Evolutionary conservation across 2,329 filamentous ascomycete genomes (phyloP).

Genomic region (Trichoderma atroviride): DNA sequence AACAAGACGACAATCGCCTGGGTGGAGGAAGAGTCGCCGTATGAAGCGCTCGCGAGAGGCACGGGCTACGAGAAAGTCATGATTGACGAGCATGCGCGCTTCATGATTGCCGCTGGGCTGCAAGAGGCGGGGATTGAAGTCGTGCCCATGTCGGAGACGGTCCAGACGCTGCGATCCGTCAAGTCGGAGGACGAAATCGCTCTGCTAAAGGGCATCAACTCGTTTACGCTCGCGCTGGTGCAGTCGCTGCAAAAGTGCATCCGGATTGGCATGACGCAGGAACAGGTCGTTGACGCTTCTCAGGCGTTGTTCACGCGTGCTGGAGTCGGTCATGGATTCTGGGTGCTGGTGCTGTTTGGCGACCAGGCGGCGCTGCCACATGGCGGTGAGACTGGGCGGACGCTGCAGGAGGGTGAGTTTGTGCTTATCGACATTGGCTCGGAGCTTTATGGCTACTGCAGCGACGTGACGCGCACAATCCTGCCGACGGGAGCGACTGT

Average conservation of each 20-base stretch:
- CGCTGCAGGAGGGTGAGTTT: neutral
- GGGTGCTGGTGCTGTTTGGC: constrained; percentile 1
- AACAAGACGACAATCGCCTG: neutral
- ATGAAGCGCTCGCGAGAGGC: neutral
- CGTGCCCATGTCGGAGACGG: neutral
- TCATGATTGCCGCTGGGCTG: neutral
- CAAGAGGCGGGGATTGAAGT: neutral
- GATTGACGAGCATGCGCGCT: neutral
- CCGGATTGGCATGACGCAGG: neutral
- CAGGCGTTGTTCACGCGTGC: neutral
- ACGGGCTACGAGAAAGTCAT: neutral
- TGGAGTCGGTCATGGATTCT: neutral
- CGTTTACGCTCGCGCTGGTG: neutral
- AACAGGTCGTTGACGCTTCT: neutral
- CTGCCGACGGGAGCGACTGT: neutral
- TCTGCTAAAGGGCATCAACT: neutral
- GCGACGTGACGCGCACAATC: neutral
- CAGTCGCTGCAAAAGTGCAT: constrained; percentile 1
- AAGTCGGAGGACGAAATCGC: neutral
- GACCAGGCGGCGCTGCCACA: neutral
- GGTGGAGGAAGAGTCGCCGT: constrained; percentile 5
- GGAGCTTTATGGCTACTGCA: neutral
- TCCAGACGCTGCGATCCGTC: neutral
- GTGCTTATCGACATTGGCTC: neutral
- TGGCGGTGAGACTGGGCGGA: neutral